Base-by-base conservation (phyloP, 73 alveolate species). In the Tetrahymena borealis region DNA sequence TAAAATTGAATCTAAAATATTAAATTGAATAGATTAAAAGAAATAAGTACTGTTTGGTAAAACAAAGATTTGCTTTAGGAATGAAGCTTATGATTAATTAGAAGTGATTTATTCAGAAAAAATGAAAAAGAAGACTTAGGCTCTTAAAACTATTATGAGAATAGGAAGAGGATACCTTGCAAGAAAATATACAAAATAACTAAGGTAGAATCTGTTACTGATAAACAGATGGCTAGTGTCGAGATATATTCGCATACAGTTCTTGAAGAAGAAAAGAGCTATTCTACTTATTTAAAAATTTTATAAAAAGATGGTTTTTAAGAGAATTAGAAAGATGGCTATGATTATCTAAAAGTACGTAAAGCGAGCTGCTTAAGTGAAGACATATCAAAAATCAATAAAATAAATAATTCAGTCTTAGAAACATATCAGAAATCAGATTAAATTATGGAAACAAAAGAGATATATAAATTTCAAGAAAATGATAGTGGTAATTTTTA, bases 11-110 rank as follows among this genome's bases (percentile, higher is more conserved):
- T n/a, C n/a, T n/a, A n/a, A n/a, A n/a, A n/a, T n/a, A n/a, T n/a
- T n/a, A n/a, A 33, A 90, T 85, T 39, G 33, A 11, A 39, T 91
- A 39, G 95, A 93, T 90, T 37, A 38, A 28, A 85, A 79, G 20
- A 85, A 93, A n/a, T 32, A 39, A 33, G 95, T 93, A 10, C 39
- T 93, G 15, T 93, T 93, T 85, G 95, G 95, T 39, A 93, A 90
- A 43, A 39, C 95, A 11, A 93, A 85, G 28, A 93, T 93, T 28
- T 93, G 90, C 35, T 39, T 93, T 32, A 85, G 93, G 41, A 39
- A 40, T 24, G 31, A 85, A 37, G 95, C 93, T 39, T 39, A 79
- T 15, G 33, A 39, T 33, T 41, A 79, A 38, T 33, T 93, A 1
- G 95, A 93, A 79, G 92, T 79, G 31, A 37, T 60, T 60, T 60